phyloP scores from a whole-genome alignment of 2,329 filamentous ascomycete genomes.

The Fusarium xylarioides region DNA sequence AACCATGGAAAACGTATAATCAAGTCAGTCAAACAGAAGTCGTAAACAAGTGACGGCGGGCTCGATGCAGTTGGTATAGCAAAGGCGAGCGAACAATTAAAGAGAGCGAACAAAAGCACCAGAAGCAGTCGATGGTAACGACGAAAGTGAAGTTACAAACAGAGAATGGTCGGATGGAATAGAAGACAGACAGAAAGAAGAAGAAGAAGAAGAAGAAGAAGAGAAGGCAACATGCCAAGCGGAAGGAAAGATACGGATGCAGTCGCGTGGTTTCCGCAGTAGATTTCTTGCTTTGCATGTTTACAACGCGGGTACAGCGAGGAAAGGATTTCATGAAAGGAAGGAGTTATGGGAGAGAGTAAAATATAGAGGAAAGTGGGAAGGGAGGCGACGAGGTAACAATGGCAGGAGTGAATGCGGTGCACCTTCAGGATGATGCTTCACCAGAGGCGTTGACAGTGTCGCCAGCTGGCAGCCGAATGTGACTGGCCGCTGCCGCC shows the following conservation, averaged over 20 bases:
- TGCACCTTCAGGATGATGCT: conserved; percentile 23
- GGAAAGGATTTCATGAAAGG: conserved; percentile 2
- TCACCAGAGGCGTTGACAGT: conserved; percentile 26
- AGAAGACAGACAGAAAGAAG: conserved; percentile 1
- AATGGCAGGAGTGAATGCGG: conserved; percentile 10
- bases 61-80: conserved; percentile 5
- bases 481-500: conserved; percentile 16
- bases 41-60: conserved; percentile 21
- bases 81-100: conserved; percentile 11
- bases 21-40: conserved; percentile 7
- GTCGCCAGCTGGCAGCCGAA: conserved; percentile 30
- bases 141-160: neutral
- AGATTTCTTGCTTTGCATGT: conserved; percentile 29
- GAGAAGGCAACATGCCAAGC: neutral
- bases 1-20: neutral
- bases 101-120: neutral
- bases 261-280: conserved; percentile 25
- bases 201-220: neutral
- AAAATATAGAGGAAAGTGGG: neutral
- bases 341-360: neutral
- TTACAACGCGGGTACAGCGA: conserved; percentile 7
- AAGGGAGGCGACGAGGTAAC: neutral
- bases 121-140: neutral
- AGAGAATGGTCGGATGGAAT: neutral
- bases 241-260: conserved; percentile 15